Evolutionary conservation across 2,329 filamentous ascomycete genomes (phyloP), one percentile per base, ranked within the genome.

Genomic region (Fusarium illudens): DNA sequence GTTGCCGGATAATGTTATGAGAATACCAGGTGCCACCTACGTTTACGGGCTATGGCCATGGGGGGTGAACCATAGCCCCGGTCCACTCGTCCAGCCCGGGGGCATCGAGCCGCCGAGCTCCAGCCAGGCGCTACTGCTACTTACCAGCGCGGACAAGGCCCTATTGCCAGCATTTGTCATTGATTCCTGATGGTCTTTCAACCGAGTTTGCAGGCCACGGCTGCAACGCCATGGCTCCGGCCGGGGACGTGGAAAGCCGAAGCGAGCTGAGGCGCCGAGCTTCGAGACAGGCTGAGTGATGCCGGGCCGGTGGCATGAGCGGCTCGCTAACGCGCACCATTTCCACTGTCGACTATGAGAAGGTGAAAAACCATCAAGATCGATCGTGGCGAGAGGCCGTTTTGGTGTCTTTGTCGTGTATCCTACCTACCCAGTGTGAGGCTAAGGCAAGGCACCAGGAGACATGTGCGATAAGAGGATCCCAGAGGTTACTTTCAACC

Each of bases 201-300:
- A 37, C 42, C 46, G 25, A 27, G 52, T 42, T 44, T 55, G 12
- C 39, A 22, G 55, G 50, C 42, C 27, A 33, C 15, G 54, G 37
- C 52, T 29, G 20, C 51, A 13, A 33, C 52, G 44, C 32, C 42
- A 50, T 55, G 20, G 50, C 25, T 30, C 13, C 22, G 34, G 17
- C 37, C 49, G 37, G 25, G 10, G 39, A 27, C 19, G 33, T 53
- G 36, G 25, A 53, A 34, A 46, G 33, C 63, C 54, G 62, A 69
- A 62, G 66, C 64, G 54, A 44, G 29, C 65, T 62, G 66, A 70
- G 66, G 67, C 65, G 64, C 65, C 65, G 64, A 67, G 44, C 55
- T 67, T 64, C 20, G 37, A 53, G 58, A 37, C 44, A 33, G 17
- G 17, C 19, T 54, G n/a, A 50, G 44, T 6, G 25, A n/a, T 32